Base-by-base conservation (phyloP, 2,329 filamentous ascomycete genomes). In the Exophiala lecanii-corni region DNA sequence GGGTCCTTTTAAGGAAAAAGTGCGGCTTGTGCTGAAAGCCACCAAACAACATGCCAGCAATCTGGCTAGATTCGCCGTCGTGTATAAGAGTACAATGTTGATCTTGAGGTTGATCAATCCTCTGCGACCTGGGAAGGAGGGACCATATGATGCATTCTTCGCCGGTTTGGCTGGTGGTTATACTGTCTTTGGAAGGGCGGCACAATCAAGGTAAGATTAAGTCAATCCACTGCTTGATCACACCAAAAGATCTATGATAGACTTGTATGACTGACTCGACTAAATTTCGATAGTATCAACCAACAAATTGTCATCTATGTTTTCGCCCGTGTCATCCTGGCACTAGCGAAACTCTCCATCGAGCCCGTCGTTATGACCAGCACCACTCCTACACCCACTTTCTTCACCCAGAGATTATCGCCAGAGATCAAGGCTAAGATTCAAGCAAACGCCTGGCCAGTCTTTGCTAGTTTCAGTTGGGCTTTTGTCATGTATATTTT, bases 401-500 rank as follows among this genome's bases (percentile, higher is more conserved):
- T 55, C 13, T 54, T 41, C 23, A 56, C 54, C 15, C 52, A 76
- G 33, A 25, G 52, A 18, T 32, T 55, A 4, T 43, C 47, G 9
- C 53, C 53, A 9, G 50, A 39, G 13, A 41, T 39, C 3, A 65
- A 67, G 26, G 54, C 58, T 13, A 57, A 59, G 43, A 79, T 88
- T 57, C 76, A 72, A 57, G 63, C 79, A 62, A 83, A 91, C 60
- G 86, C 86, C 42, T 98, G 92, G 91, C 88, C 91, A 2, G 83
- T 84, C 2, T 98, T 98, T 68, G 91, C 92, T 31, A 86, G 84
- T 56, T 59, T 91, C 53, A 94, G 84, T 60, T 98, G 92, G 92
- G 92, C 84, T 3, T 73, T 81, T 59, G 89, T 98, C 52, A 98
- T 98, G 92, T 88, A 91, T 69, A 68, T 98, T 49, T 98, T 96